A percentile compares a stretch with the other conserved stretches of the same genome.
Conservation (phyloP, 2,329 filamentous ascomycete genomes). For the Xylaria polymorpha region DNA sequence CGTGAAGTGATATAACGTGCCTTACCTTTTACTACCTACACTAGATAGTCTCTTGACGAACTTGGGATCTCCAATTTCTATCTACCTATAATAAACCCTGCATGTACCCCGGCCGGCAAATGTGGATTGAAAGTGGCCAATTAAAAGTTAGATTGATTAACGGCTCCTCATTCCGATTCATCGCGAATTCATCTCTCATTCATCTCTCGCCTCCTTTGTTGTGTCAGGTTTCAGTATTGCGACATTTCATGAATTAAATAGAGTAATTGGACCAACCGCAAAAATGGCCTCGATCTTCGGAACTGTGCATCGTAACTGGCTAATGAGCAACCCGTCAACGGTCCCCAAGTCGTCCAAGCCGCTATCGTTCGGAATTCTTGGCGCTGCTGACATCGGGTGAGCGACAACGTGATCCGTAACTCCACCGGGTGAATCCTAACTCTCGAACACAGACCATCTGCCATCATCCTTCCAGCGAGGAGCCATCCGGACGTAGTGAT, state of each 20-base stretch:
- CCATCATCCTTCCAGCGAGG: slow-evolving; percentile 61
- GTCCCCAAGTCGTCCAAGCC: slow-evolving; percentile 40
- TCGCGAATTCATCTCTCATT: neutral
- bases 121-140: neutral
- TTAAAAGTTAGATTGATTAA: neutral
- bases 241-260: neutral
- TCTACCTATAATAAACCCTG: too few relatives aligned
- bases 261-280: neutral
- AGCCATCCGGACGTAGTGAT: slow-evolving; percentile 66
- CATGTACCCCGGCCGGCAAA: neutral
- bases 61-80: neutral
- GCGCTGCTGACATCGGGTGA: slow-evolving; percentile 56
- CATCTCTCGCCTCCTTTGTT: neutral
- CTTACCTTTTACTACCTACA: neutral
- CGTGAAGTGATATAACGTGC: neutral
- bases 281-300: slow-evolving; percentile 42
- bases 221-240: neutral
- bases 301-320: slow-evolving; percentile 44
- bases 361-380: slow-evolving; percentile 56
- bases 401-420: slow-evolving; percentile 30
- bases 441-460: slow-evolving; percentile 49
- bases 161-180: neutral
- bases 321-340: slow-evolving; percentile 40
- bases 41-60: too few relatives aligned
- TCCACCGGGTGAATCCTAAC: slow-evolving; percentile 1